phyloP scores from a whole-genome alignment of 768 basidiomycete species.

The Boletus sensibilis region DNA sequence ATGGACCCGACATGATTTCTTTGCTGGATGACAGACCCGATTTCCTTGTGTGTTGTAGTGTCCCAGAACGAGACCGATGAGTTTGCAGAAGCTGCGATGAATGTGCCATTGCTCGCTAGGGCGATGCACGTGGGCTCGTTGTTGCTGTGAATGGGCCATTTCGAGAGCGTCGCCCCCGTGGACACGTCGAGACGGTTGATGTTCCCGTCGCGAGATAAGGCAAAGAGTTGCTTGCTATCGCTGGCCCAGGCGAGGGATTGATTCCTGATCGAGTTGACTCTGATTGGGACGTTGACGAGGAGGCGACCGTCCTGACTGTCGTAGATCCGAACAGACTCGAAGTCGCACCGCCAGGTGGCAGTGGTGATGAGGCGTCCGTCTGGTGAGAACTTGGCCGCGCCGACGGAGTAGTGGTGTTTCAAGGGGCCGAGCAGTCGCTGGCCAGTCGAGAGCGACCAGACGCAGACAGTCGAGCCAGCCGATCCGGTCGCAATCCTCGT shows the following conservation, averaged over 20 bases:
- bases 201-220: neutral
- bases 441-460: neutral
- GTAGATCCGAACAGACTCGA: neutral
- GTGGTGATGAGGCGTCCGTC: neutral
- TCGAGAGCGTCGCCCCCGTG: neutral
- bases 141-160: neutral
- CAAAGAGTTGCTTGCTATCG: neutral
- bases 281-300: neutral
- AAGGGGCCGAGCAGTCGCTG: neutral
- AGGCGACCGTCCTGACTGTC: neutral
- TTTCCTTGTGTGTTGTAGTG: neutral
- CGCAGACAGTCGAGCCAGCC: neutral
- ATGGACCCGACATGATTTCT: neutral
- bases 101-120: neutral
- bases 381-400: slow-evolving; percentile 1
- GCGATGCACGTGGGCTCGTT: neutral
- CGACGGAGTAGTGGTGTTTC: neutral
- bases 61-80: neutral
- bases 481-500: neutral
- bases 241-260: slow-evolving; percentile 2
- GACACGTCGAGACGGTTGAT: neutral
- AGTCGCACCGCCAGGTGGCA: neutral
- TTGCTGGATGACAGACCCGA: neutral
- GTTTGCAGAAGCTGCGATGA: neutral
- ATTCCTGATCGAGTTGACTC: neutral